Evolutionary conservation across 768 basidiomycete species (phyloP), one percentile per base, ranked within the genome.

Genomic region (Lactarius indigo): DNA sequence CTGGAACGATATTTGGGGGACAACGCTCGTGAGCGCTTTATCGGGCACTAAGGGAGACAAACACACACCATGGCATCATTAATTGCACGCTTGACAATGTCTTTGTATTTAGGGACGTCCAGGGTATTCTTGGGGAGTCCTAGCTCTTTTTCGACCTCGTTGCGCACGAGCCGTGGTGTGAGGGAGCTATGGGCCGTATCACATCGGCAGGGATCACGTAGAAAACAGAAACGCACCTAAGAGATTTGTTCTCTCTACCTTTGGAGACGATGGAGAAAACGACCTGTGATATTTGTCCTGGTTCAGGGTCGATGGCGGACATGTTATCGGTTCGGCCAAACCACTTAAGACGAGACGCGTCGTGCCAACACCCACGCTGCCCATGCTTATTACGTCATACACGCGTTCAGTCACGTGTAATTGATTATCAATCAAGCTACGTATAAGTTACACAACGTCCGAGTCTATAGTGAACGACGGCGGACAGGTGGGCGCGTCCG

Each of bases 401-500:
- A 18, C n/a, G 42, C 2, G 10, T n/a, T 47, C 20, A 35, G 23
- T 50, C 64, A 64, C 64, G 57, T 59, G 44, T 23, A 18, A 20
- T 3, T 58, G 31, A 58, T 58, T 23, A 39, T 1, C 35, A 20
- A 23, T 57, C 60, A 61, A 66, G 41, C 57, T 52, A 62, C 33
- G 18, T 30, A n/a, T 35, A 31, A n/a, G 33, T 8, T 28, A 62
- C 41, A 50, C 18, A 26, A 52, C 31, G 41, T 64, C 35, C 35
- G 12, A 3, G 12, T 37, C 72, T 75, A 78, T 52, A 79, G 72
- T 0, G 84, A 81, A 74, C 80, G 84, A 70, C 91, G 83, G 74
- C 87, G 84, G 44, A 80, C 75, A 9, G 80, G 75, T 42, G 92
- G 91, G 77, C 91, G 91, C 42, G 82, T 81, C 64, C 88, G 87